Evolutionary conservation across 345 rosid genomes (phyloP), one percentile per base, ranked within the genome.

Genomic region (Boechera divaricarpa): DNA sequence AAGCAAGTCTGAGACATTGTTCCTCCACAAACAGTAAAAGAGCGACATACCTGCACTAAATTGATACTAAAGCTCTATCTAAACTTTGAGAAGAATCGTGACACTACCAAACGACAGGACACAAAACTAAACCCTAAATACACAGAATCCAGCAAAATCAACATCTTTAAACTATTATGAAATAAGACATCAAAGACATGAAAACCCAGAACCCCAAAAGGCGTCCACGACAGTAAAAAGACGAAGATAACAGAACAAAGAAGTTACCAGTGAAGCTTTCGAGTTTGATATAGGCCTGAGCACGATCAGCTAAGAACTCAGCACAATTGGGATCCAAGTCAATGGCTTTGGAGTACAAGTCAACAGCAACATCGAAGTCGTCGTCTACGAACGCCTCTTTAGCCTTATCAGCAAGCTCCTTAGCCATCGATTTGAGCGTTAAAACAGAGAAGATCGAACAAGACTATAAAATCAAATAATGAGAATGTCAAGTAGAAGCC

Each of bases 281-380:
- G 88, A 90, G 91, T 71, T 96, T 96, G 83, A 89, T 82, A 72
- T 86, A 84, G 78, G 96, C 95, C 77, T 96, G 99, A 67, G 99
- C 95, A 28, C 98, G 96, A 82, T 96, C 94, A 3, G 91, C 93
- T 75, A 74, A 87, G 63, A 90, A 87, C 29, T 88, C 98, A 1
- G 98, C 85, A 71, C 75, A 79, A 12, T 69, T 80, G 67, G 99
- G 93, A 86, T 77, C 77, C 54, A 89, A 80, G 11, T 64, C 63
- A 79, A 96, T 86, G 73, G 96, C 99, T 77, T 90, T 86, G 0
- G 96, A 76, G 82, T 88, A 91, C 78, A 96, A 89, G 75, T 89
- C 95, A 61, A 78, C 80, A 36, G 99, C 91, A 16, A 87, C 84
- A 81, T 91, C 91, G 78, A 93, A 91, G 85, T 91, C 86, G 42